Base-by-base conservation (phyloP, 2,329 filamentous ascomycete genomes). In the Microdochium bolleyi region DNA sequence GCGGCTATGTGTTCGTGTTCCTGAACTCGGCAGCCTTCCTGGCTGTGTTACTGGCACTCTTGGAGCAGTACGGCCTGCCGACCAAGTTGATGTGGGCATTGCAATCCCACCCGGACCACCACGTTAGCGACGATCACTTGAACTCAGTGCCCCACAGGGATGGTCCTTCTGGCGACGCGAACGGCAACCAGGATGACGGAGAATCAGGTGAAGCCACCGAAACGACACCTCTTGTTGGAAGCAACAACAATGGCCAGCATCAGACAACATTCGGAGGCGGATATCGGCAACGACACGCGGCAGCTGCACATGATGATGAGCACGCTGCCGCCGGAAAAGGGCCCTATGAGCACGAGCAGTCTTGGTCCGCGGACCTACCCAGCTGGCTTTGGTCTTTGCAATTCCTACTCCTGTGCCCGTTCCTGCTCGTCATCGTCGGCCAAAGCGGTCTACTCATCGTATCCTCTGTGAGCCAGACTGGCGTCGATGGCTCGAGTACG, bases 321-420 rank as follows among this genome's bases (percentile, higher is more conserved):
- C 27, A 58, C 52, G 56, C 58, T 56, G 64, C 53, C 54, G 55
- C 57, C 32, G 61, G 54, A 24, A 53, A 53, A 2, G 61, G 71
- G 52, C 70, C 76, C 0, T 91, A 85, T 63, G 80, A 80, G 13
- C 73, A 82, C 51, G 94, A 97, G 65, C 94, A 97, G 67, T 73
- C 79, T 14, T 99, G 94, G 94, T 95, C 90, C 51, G 80, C 80
- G 3, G 78, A 78, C 37, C 72, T 97, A 52, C 89, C 90, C 1
- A 82, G 79, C 48, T 96, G 88, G 87, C 84, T 88, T 19, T 99
- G 94, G 94, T 69, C 94, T 44, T 60, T 95, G 19, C 92, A 99
- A 62, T 86, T 96, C 58, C 73, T 97, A 3, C 65, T 96, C 16
- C 73, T 95, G 10, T 88, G 83, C 0, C 91, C 92, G 0, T 81